Evolutionary conservation across 106 monocot species (phyloP), one percentile per base, ranked within the genome.

Genomic region (Dendrobium catenatum): DNA sequence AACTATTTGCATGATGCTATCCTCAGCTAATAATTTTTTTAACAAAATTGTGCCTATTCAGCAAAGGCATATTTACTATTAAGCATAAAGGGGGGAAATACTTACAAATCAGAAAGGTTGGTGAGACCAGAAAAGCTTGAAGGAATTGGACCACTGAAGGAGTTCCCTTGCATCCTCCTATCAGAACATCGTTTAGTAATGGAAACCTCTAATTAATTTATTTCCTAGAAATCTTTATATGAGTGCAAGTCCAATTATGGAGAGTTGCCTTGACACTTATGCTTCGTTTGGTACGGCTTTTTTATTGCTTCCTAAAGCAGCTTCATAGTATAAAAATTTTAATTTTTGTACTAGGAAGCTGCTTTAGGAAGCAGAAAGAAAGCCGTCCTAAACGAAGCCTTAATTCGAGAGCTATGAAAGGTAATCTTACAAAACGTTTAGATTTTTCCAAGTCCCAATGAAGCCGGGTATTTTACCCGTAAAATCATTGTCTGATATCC

Each of bases 101-200:
- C 87, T 81, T 82, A 86, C 85, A 86, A 85, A 16, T 84, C 68
- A 24, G 72, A 76, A 75, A 94, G 51, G 46, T 80, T 81, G 31
- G 68, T 73, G 64, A 94, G 89, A 79, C 46, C 82, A 31, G 87
- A 82, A 70, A 89, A 68, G 78, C 83, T 91, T 55, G 89, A 79
- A 66, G 93, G 93, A 79, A 94, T 91, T 83, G 91, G 91, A 47
- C 93, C 93, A 79, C 82, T 72, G 72, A 94, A 91, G 78, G 91
- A 89, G 77, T 91, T 94, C 9, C 93, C 93, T 61, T 94, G 91
- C 15, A 94, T 86, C 76, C 86, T 86, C 89, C 93, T 94, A 82
- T n/a, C 54, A 81, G 26, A 81, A 54, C 24, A 73, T 59, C 0
- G 1, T 74, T 61, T 10, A 61, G 61, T 6, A 61, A 16, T 54